Evolutionary conservation across 2,329 filamentous ascomycete genomes (phyloP).

Genomic region (Exophiala spinifera): DNA sequence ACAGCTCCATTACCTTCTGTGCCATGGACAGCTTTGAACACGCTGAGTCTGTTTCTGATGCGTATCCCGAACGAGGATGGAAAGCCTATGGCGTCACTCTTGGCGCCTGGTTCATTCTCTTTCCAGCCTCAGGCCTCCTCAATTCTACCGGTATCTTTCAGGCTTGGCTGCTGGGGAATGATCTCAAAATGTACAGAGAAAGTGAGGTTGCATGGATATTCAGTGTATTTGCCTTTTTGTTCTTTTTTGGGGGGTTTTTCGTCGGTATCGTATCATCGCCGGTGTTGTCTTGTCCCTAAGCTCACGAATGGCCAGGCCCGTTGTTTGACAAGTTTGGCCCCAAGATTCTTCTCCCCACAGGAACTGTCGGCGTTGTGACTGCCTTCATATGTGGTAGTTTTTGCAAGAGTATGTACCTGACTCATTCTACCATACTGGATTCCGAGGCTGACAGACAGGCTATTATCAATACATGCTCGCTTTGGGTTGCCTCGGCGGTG

Average conservation of each 20-base stretch:
- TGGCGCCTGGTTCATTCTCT: constrained; percentile 72
- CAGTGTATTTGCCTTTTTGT: constrained; percentile 32
- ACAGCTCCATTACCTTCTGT: too few relatives aligned
- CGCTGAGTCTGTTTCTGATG: not conserved
- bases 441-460: not conserved
- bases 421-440: constrained; percentile 31
- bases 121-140: constrained; percentile 72
- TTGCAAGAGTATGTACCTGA: constrained; percentile 41
- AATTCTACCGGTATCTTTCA: constrained; percentile 76
- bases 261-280: constrained; percentile 29
- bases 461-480: constrained; percentile 30
- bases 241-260: constrained; percentile 32
- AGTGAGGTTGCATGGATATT: constrained; percentile 32
- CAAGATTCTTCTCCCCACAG: constrained; percentile 26
- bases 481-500: constrained; percentile 39
- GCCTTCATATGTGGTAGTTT: constrained; percentile 27
- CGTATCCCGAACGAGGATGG: constrained; percentile 75
- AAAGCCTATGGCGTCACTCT: constrained; percentile 79
- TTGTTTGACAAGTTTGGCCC: constrained; percentile 34
- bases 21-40: too few relatives aligned
- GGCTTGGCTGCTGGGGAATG: constrained; percentile 69
- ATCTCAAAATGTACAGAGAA: constrained; percentile 60
- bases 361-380: constrained; percentile 24
- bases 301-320: not conserved
- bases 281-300: not conserved